Conservation (phyloP, 2,329 filamentous ascomycete genomes). For the Xylariaceae sp. region DNA sequence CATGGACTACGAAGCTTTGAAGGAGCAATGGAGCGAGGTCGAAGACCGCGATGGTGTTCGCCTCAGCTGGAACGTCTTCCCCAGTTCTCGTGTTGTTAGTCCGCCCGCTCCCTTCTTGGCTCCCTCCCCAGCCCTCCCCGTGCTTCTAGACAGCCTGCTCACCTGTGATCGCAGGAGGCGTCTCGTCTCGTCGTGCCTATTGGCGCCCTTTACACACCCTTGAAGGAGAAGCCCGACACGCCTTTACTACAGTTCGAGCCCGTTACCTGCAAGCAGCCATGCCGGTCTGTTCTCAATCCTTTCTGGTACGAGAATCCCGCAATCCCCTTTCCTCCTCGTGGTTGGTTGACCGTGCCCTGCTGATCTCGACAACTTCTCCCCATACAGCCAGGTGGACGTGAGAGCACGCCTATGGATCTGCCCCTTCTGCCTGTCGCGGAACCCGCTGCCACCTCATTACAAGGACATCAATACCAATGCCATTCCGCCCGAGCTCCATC, state of each 20-base stretch:
- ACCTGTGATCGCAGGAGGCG: conserved; percentile 61
- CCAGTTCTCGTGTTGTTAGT: conserved; percentile 90
- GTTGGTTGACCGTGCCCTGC: neutral
- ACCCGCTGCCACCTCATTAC: conserved; percentile 78
- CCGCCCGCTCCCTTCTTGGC: conserved; percentile 1
- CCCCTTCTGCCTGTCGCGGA: conserved; percentile 79
- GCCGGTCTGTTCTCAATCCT: conserved; percentile 91
- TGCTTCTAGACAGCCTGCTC: conserved; percentile 27
- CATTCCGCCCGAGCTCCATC: conserved; percentile 78
- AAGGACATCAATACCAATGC: conserved; percentile 82
- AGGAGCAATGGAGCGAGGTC: conserved; percentile 94
- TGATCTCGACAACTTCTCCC: conserved; percentile 13
- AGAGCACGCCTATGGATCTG: conserved; percentile 83
- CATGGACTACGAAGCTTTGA: conserved; percentile 91
- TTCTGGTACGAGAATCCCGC: conserved; percentile 65
- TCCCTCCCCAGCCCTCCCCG: neutral
- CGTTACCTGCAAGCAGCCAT: conserved; percentile 93
- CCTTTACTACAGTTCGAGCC: conserved; percentile 92
- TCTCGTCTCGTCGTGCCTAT: conserved; percentile 93
- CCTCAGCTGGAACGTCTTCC: conserved; percentile 98
- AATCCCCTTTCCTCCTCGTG: neutral
- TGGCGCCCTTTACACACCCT: conserved; percentile 87
- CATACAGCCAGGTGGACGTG: conserved; percentile 70
- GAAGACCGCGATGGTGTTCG: conserved; percentile 95
- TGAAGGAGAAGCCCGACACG: conserved; percentile 90